Percentiles rank a stretch among this genome's conserved stretches.
phyloP scores from a whole-genome alignment of 805 yeast genomes.

The Millerago galiae region DNA sequence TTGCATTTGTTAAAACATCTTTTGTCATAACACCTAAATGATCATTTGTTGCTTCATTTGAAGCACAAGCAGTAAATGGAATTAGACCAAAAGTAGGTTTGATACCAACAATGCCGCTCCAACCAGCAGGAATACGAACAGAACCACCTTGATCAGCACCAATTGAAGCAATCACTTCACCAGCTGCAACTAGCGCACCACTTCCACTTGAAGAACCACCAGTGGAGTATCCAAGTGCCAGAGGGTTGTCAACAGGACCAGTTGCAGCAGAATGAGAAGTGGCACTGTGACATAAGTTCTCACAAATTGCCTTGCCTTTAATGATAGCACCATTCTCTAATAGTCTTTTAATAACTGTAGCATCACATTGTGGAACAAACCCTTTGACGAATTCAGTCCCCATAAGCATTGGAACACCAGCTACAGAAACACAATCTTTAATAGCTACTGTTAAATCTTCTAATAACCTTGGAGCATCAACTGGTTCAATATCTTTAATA shows the following conservation, averaged over 20 bases:
- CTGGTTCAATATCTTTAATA: background rate
- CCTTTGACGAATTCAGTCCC: constrained; percentile 1
- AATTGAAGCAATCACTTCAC: constrained; percentile 3
- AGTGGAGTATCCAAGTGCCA: constrained; percentile 4
- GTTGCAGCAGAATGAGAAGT: constrained; percentile 5
- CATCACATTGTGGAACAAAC: constrained; percentile 2
- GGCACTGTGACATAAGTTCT: constrained; percentile 4
- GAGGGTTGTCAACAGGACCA: constrained; percentile 3
- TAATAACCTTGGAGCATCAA: background rate
- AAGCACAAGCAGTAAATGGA: constrained; percentile 4
- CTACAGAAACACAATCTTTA: constrained; percentile 1
- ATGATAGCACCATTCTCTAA: constrained; percentile 1
- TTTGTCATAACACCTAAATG: constrained; percentile 4
- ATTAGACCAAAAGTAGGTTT: constrained; percentile 4
- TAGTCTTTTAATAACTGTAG: constrained; percentile 2
- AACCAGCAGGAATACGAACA: constrained; percentile 3
- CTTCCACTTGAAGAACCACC: constrained; percentile 5
- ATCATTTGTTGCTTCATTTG: constrained; percentile 3
- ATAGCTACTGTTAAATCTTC: background rate
- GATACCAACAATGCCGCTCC: constrained; percentile 4
- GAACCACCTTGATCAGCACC: constrained; percentile 6
- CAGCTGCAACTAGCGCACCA: constrained; percentile 3
- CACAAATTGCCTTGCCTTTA: constrained; percentile 3
- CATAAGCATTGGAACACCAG: constrained; percentile 4
- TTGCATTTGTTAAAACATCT: constrained; percentile 2